These are phyloP conservation scores for Penicillium simplicissimum DNA, from an alignment of 495 filamentous ascomycete genomes.

Conservation along the genomic window DNA sequence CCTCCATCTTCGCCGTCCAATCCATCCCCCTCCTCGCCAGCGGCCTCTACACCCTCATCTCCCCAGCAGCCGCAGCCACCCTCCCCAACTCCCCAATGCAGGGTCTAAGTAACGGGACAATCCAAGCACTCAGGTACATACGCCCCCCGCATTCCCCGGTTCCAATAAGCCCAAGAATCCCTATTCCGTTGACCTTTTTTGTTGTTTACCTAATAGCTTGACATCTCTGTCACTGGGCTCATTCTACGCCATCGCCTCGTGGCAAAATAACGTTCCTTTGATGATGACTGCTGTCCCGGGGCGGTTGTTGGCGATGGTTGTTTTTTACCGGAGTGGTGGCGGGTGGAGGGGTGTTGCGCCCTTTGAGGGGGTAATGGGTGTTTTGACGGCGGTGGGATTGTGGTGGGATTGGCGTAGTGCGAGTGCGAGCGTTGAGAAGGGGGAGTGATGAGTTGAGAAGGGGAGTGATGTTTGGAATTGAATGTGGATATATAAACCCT, in stretches of 20 bases:
- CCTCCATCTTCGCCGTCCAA: slow-evolving; percentile 29
- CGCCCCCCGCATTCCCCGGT: neutral
- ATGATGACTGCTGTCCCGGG: slow-evolving; percentile 27
- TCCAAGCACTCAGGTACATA: slow-evolving; percentile 29
- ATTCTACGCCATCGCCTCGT: slow-evolving; percentile 25
- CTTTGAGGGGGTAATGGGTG: slow-evolving; percentile 26
- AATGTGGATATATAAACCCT: no score
- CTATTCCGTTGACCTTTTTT: no score
- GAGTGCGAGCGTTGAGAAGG: neutral
- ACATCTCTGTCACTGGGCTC: slow-evolving; percentile 23
- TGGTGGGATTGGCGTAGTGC: slow-evolving; percentile 21
- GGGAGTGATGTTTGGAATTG: neutral
- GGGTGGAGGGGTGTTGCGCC: slow-evolving; percentile 27
- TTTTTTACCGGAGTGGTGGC: slow-evolving; percentile 22
- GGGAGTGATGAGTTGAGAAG: neutral
- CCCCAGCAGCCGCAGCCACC: slow-evolving; percentile 13
- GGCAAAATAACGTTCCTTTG: slow-evolving; percentile 30
- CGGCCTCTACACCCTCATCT: slow-evolving; percentile 24
- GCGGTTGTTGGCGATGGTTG: slow-evolving; percentile 21
- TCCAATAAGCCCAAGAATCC: no score
- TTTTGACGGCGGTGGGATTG: slow-evolving; percentile 21
- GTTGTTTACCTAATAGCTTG: no score
- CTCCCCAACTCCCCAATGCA: slow-evolving; percentile 17
- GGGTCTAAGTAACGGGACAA: slow-evolving; percentile 19
- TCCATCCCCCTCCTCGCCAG: slow-evolving; percentile 22